Evolutionary conservation across 1,284 basidiomycete genomes (phyloP).

Genomic region (Ceraceosorus guamensis): DNA sequence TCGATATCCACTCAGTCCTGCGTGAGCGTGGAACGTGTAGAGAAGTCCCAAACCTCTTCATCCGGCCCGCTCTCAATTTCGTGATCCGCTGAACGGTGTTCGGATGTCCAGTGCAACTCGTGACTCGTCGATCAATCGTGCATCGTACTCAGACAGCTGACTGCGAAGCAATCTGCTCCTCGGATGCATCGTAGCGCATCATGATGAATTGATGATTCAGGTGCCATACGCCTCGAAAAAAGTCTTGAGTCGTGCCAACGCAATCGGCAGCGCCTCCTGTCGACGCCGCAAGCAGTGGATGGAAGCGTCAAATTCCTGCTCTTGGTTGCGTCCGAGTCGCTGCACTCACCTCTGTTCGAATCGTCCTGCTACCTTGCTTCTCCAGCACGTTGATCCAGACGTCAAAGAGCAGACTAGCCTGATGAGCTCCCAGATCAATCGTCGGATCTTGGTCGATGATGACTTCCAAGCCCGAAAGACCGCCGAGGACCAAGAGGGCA

Average conservation of each 20-base stretch:
- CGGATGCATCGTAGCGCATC: too few species aligned
- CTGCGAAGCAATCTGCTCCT: too few species aligned
- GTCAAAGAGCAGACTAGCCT: slow-evolving; percentile 42
- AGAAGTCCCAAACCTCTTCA: too few species aligned
- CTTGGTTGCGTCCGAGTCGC: not conserved
- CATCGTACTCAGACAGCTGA: too few species aligned
- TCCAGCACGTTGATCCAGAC: slow-evolving; percentile 45
- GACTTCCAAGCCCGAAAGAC: slow-evolving; percentile 42
- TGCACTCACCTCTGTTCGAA: slow-evolving; percentile 34
- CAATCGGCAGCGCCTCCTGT: slow-evolving; percentile 34
- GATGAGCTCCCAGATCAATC: slow-evolving; percentile 31
- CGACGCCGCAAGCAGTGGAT: not conserved
- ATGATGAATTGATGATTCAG: too few species aligned
- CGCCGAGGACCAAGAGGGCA: slow-evolving; percentile 42
- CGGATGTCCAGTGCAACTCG: too few species aligned
- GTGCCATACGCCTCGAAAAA: slow-evolving; percentile 17
- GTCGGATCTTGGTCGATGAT: slow-evolving; percentile 34
- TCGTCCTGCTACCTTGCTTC: slow-evolving; percentile 43
- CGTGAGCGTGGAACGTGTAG: too few species aligned
- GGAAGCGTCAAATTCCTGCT: not conserved
- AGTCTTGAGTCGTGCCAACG: slow-evolving; percentile 26
- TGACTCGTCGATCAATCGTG: too few species aligned
- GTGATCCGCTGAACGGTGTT: too few species aligned
- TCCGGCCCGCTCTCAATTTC: too few species aligned
- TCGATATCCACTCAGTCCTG: too few species aligned